Evolutionary conservation across 176 grass and related monocot species (phyloP), one percentile per base, ranked within the genome.

Genomic region (Carex scoparia): DNA sequence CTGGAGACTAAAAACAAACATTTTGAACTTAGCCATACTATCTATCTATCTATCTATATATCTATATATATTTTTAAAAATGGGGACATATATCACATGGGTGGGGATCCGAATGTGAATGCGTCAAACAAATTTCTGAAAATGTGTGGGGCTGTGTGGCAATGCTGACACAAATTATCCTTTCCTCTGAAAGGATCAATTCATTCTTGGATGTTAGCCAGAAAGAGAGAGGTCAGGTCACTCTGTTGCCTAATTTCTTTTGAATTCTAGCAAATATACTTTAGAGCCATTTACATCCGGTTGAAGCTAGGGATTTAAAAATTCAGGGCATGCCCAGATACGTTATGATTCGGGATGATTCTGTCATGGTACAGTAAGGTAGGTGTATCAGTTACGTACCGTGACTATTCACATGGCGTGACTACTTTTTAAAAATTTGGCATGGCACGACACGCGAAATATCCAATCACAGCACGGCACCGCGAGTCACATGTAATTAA

Each of bases 181-280:
- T 58, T 35, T 79, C n/a, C 74, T 79, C 27, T 57, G 51, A 79
- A 79, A 57, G 27, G 30, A 79, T 53, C 49, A 55, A 30, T 79
- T 56, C 53, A 32, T 79, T 79, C 30, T 79, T 79, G 74, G 74
- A 58, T 79, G 28, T 58, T 79, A 79, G 74, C 74, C 53, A 58
- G 53, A 58, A 79, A 79, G 74, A 79, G 74, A 58, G 74, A 58
- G 48, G 28, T 58, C 74, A 79, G 74, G 74, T 16, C 28, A 51
- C 74, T 35, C 14, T 7, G 11, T 49, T 73, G 42, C 69, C n/a
- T 73, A 73, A 73, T 49, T 23, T 73, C 18, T 0, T 49, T 76
- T 15, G 12, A 78, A 78, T 57, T 57, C 51, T 32, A 58, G 14
- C 53, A 30, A 15, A 35, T 23, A 16, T 77, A 7, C 14, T 57